Conservation (phyloP, 1,284 basidiomycete species). For the Apiotrichum brassicae region DNA sequence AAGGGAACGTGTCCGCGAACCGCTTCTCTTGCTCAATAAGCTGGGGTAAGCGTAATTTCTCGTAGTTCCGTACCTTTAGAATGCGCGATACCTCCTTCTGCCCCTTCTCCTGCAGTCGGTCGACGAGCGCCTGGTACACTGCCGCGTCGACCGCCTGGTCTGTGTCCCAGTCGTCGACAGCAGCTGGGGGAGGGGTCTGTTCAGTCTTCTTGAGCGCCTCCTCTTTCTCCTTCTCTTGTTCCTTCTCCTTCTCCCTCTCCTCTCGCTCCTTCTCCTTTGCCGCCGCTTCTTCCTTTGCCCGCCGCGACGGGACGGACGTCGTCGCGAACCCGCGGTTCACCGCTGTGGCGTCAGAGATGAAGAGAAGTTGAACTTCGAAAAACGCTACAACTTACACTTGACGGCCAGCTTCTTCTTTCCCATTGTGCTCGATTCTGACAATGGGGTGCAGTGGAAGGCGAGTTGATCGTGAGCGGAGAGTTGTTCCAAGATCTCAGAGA, state of each 20-base stretch:
- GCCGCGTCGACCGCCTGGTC: slow-evolving; percentile 26
- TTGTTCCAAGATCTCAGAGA: too few species aligned
- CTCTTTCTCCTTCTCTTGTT: background rate
- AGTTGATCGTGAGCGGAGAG: background rate
- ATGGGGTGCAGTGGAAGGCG: too few species aligned
- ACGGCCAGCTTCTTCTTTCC: slow-evolving; percentile 79
- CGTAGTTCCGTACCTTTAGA: slow-evolving; percentile 58
- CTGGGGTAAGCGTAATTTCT: too few species aligned
- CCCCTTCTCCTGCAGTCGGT: slow-evolving; percentile 76
- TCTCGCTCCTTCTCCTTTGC: slow-evolving; percentile 38
- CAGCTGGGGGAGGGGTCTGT: background rate
- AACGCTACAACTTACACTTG: slow-evolving; percentile 56
- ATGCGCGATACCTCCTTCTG: slow-evolving; percentile 79
- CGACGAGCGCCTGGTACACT: slow-evolving; percentile 53
- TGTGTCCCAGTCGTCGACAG: slow-evolving; percentile 38
- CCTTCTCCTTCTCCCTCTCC: slow-evolving; percentile 4
- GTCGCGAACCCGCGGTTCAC: slow-evolving; percentile 67
- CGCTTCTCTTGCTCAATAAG: slow-evolving; percentile 77
- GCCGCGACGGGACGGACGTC: slow-evolving; percentile 70
- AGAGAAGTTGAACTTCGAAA: too few species aligned
- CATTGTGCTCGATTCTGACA: slow-evolving; percentile 54
- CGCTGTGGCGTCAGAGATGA: slow-evolving; percentile 17
- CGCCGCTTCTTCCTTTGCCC: slow-evolving; percentile 52
- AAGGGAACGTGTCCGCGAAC: slow-evolving; percentile 60
- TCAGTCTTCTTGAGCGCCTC: background rate